Conservation (phyloP, 1,284 basidiomycete species). For the Ganoderma meredithae region DNA sequence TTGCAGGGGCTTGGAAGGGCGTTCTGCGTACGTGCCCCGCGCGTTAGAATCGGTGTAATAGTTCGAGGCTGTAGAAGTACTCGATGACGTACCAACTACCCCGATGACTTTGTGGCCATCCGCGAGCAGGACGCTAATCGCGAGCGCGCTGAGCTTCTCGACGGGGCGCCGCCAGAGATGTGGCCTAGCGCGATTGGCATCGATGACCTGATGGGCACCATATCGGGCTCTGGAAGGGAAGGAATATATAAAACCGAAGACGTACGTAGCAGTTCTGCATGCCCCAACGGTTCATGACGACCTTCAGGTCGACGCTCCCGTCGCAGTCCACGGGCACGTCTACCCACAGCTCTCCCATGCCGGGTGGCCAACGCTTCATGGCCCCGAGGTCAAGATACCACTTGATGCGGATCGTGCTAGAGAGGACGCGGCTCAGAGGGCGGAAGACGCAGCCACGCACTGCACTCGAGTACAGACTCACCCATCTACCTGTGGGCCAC, state of each 20-base stretch:
- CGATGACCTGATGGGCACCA: slow-evolving; percentile 15
- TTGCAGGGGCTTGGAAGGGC: slow-evolving; percentile 11
- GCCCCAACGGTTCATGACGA: slow-evolving; percentile 19
- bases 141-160: slow-evolving; percentile 20
- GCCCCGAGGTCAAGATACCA: slow-evolving; percentile 25
- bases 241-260: neutral
- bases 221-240: neutral
- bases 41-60: too few species aligned
- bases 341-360: slow-evolving; percentile 14
- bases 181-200: slow-evolving; percentile 9
- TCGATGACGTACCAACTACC: slow-evolving; percentile 21
- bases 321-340: slow-evolving; percentile 18
- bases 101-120: slow-evolving; percentile 20
- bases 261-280: slow-evolving; percentile 32
- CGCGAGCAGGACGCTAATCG: slow-evolving; percentile 13
- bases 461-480: neutral
- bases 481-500: neutral
- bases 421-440: neutral
- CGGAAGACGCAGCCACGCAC: neutral
- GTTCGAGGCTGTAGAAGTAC: too few species aligned
- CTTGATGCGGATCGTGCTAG: slow-evolving; percentile 22
- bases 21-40: slow-evolving; percentile 16
- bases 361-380: slow-evolving; percentile 15
- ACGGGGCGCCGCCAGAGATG: slow-evolving; percentile 13
- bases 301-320: slow-evolving; percentile 20